These are phyloP conservation scores for Allium cepa DNA, from an alignment of 106 monocot genomes.

Conservation along the genomic window DNA sequence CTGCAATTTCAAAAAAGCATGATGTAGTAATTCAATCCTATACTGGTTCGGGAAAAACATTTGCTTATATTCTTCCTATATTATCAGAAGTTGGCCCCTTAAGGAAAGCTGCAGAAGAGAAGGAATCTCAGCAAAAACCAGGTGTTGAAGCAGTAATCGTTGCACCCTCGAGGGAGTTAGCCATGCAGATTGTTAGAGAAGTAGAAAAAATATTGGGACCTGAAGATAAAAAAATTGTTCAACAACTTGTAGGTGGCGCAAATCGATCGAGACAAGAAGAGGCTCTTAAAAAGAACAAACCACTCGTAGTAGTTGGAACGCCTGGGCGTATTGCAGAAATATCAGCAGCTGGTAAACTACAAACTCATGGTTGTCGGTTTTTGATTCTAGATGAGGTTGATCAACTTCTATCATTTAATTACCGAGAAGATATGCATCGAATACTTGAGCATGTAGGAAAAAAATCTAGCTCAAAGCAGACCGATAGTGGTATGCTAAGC, in stretches of 20 bases:
- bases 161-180: constrained; percentile 92
- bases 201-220: constrained; percentile 75
- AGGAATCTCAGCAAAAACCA: constrained; percentile 24
- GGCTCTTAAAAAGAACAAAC: constrained; percentile 91
- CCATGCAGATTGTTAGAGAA: constrained; percentile 96
- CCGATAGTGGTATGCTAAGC: constrained; percentile 17
- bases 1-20: constrained; percentile 56
- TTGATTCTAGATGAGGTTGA: constrained; percentile 94
- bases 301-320: constrained; percentile 78
- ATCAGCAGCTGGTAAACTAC: constrained; percentile 89
- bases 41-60: constrained; percentile 98
- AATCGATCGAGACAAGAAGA: constrained; percentile 95
- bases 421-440: constrained; percentile 94
- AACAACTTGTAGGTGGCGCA: constrained; percentile 98
- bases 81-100: constrained; percentile 75
- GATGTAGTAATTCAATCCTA: constrained; percentile 95
- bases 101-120: constrained; percentile 25
- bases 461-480: constrained; percentile 21
- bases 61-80: constrained; percentile 95
- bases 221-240: constrained; percentile 52
- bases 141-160: constrained; percentile 85
- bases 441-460: constrained; percentile 93
- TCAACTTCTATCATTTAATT: constrained; percentile 87
- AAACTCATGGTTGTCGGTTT: constrained; percentile 75
- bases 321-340: constrained; percentile 97